These are phyloP conservation scores for Acmispon strigosus DNA, from an alignment of 306 rosid species.

Conservation along the genomic window DNA sequence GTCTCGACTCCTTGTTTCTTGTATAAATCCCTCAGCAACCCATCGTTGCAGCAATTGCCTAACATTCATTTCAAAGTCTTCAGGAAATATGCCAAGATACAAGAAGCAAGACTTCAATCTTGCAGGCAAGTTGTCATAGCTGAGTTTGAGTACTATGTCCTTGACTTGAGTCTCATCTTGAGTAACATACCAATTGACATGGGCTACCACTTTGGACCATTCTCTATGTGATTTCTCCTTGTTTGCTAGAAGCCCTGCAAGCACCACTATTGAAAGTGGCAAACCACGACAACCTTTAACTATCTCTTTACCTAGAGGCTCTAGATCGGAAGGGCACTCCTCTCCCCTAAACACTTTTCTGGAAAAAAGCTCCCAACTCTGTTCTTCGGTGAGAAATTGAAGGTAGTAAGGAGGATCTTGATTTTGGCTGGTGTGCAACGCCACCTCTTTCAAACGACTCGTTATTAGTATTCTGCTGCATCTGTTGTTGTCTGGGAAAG, in stretches of 20 bases:
- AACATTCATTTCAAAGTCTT: conserved; percentile 9
- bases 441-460: not conserved
- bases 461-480: conserved; percentile 20
- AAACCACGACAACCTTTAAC: not conserved
- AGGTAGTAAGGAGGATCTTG: not conserved
- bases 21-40: conserved; percentile 18
- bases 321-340: not conserved
- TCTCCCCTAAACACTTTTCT: not conserved
- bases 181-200: not conserved
- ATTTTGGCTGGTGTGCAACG: not conserved
- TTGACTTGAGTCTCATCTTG: conserved; percentile 1
- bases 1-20: not conserved
- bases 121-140: not conserved
- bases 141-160: conserved; percentile 16
- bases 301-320: not conserved
- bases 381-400: not conserved
- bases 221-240: conserved; percentile 1
- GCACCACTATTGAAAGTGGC: conserved; percentile 9
- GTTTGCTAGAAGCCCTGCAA: not conserved
- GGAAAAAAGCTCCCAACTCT: conserved; percentile 20
- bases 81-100: conserved; percentile 11
- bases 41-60: not conserved
- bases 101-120: conserved; percentile 15
- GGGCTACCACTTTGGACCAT: not conserved
- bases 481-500: not conserved